Percentiles rank a stretch among this genome's conserved stretches.
Evolutionary conservation across 768 basidiomycete genomes (phyloP).

Genomic region (Psilocybe azurescens): DNA sequence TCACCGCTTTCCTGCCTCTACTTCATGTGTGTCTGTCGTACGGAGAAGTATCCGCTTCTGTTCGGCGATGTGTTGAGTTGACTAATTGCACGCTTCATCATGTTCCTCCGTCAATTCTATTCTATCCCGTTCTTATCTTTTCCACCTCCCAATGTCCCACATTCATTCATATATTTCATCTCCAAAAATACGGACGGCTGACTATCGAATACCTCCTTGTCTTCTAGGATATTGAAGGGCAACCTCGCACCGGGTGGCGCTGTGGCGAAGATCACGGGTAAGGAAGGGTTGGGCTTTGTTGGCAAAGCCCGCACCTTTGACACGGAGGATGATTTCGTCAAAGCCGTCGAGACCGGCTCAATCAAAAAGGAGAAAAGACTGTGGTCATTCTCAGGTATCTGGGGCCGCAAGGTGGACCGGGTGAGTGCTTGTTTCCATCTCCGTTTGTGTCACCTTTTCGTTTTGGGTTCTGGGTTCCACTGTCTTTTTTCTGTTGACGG

Average conservation of each 20-base stretch:
- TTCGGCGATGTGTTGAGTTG: background rate
- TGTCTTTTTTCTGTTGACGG: background rate
- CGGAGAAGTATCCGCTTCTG: background rate
- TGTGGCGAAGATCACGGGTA: conserved; percentile 97
- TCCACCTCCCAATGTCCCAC: background rate
- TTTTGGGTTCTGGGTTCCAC: background rate
- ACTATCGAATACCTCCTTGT: background rate
- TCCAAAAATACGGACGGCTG: background rate
- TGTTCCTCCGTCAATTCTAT: conserved; percentile 3
- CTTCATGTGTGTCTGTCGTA: too few relatives aligned
- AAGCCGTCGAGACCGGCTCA: conserved; percentile 85
- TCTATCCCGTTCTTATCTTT: conserved; percentile 1
- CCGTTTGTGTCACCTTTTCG: background rate
- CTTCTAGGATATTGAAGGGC: conserved; percentile 80
- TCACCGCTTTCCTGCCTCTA: conserved; percentile 1
- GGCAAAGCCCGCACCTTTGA: conserved; percentile 96
- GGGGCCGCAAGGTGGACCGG: conserved; percentile 96
- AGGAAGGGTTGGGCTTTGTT: conserved; percentile 88
- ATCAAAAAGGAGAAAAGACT: conserved; percentile 96
- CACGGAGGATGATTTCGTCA: conserved; percentile 84
- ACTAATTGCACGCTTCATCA: background rate
- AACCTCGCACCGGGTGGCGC: conserved; percentile 95
- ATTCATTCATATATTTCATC: too few relatives aligned
- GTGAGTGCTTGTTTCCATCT: conserved; percentile 45
- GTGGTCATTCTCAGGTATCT: conserved; percentile 95